Conservation (phyloP, 1,139 yeast species). For the Candida pseudoviswanathii region DNA sequence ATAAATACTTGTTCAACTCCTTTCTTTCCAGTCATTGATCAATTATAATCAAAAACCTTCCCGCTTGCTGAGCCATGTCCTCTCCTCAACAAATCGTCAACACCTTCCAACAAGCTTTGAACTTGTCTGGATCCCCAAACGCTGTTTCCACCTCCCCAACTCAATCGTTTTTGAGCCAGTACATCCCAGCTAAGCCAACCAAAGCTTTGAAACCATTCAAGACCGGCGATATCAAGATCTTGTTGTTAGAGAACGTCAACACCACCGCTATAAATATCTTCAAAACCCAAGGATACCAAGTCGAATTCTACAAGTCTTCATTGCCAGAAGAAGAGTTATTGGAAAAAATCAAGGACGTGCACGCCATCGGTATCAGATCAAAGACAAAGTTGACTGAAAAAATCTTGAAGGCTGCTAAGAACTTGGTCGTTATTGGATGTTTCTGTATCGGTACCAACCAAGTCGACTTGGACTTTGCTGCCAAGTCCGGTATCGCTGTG, state of each 20-base stretch:
- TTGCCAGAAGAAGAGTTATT: constrained; percentile 91
- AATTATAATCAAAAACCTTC: not conserved
- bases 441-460: constrained; percentile 99
- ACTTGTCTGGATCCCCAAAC: constrained; percentile 52
- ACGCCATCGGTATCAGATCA: constrained; percentile 97
- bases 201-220: constrained; percentile 86
- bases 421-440: constrained; percentile 91
- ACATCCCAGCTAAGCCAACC: constrained; percentile 48
- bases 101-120: constrained; percentile 56
- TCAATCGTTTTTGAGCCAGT: constrained; percentile 51
- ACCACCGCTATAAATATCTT: constrained; percentile 87
- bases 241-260: constrained; percentile 90
- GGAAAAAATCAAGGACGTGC: constrained; percentile 90
- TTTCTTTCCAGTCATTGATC: not conserved
- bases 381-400: constrained; percentile 86
- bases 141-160: constrained; percentile 81
- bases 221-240: constrained; percentile 88
- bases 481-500: constrained; percentile 90
- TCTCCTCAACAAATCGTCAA: constrained; percentile 69
- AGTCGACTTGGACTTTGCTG: constrained; percentile 91
- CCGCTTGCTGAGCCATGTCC: constrained; percentile 42
- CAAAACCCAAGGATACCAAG: constrained; percentile 91
- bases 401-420: constrained; percentile 81
- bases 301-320: constrained; percentile 89
- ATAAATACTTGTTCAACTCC: not conserved